Evolutionary conservation across 768 basidiomycete genomes (phyloP), one percentile per base, ranked within the genome.

Genomic region (Tephrocybe rancida): DNA sequence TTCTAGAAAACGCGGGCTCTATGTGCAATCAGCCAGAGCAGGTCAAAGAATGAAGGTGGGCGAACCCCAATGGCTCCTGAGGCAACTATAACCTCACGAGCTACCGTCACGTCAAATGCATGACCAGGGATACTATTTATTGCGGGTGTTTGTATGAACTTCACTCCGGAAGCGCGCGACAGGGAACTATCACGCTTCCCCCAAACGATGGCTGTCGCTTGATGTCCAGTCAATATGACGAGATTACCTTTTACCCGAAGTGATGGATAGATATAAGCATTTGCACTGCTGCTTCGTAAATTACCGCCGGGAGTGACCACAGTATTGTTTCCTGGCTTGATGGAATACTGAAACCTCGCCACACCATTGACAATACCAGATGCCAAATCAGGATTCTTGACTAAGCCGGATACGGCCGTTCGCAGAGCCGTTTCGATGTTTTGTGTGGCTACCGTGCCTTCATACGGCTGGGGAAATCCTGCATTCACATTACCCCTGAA

Each of bases 391-490:
- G 5, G 13, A 24, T 59, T 59, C 14, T 52, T 16, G 19, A n/a
- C 39, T n/a, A 59, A 22, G 9, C 48, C 38, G 14, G 58, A 51
- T 27, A 59, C 48, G 18, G 44, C 58, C 5, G 47, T 30, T 18
- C 8, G 41, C 3, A 42, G 30, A 22, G 58, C 50, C 7, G 30
- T 2, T 16, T 45, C 47, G 1, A 46, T 10, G 10, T 47, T 48
- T 18, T 41, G 29, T 3, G 47, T 43, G 5, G 24, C 42, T 19
- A 43, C 37, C 4, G 54, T 43, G 6, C 47, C 58, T 26, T 59
- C 58, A 14, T 59, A 59, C 18, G 58, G 58, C 21, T 59, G 58
- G 14, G 58, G 58, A 26, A 52, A 59, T 42, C 58, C 58, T 56
- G 54, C 54, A 16, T 59, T 43, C 3, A 59, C 58, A 16, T 49